phyloP scores from a whole-genome alignment of 2,329 filamentous ascomycete genomes.

The Penicillium sp. region DNA sequence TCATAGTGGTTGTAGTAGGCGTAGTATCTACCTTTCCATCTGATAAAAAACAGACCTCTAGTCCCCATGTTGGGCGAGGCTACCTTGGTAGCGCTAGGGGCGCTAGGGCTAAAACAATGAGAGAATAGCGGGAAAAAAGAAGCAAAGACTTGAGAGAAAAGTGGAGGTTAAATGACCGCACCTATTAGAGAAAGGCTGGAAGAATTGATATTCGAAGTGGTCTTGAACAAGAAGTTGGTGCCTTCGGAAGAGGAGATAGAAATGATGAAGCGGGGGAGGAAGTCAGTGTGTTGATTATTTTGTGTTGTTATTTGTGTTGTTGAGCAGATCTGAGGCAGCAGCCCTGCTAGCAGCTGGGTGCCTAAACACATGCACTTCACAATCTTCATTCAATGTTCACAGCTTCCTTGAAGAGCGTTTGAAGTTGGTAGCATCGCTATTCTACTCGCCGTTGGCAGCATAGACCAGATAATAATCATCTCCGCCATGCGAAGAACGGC shows the following conservation, averaged over 20 bases:
- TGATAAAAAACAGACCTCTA: slow-evolving; percentile 22
- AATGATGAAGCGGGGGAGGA: background rate
- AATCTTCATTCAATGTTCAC: background rate
- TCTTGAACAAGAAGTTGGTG: too few relatives aligned
- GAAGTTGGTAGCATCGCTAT: too few relatives aligned
- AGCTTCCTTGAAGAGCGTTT: too few relatives aligned
- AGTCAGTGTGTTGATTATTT: background rate
- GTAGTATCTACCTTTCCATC: slow-evolving; percentile 27
- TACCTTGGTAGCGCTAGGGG: background rate
- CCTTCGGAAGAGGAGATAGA: background rate
- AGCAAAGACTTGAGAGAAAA: too few relatives aligned
- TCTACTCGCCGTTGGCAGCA: too few relatives aligned
- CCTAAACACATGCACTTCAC: background rate
- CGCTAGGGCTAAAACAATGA: too few relatives aligned
- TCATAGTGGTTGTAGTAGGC: slow-evolving; percentile 26
- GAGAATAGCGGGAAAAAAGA: too few relatives aligned
- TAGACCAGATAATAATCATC: too few relatives aligned
- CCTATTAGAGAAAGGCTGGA: too few relatives aligned
- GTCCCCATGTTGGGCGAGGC: slow-evolving; percentile 20
- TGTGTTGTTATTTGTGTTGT: background rate
- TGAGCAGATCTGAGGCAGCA: background rate
- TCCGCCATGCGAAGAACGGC: too few relatives aligned
- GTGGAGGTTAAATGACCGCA: too few relatives aligned
- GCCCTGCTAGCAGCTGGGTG: background rate
- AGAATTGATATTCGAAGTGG: too few relatives aligned